A percentile compares a stretch with the other conserved stretches of the same genome.
Evolutionary conservation across 345 rosid species (phyloP).

Genomic region (Cardamine chenopodiifolia): DNA sequence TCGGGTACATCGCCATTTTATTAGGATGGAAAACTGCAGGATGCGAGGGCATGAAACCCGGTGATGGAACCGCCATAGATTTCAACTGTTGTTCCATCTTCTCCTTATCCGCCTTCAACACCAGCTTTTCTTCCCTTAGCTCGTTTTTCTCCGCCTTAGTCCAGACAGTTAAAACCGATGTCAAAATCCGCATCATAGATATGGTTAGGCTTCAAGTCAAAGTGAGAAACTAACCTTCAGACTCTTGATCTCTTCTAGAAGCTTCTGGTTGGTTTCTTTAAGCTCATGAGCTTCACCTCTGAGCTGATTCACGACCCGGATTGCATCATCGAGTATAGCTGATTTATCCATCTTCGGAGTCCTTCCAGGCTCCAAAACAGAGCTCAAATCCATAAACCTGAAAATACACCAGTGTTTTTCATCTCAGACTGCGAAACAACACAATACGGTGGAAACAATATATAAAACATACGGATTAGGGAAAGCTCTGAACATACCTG

Average conservation of each 20-base stretch:
- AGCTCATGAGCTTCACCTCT: slow-evolving; percentile 75
- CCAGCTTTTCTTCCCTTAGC: slow-evolving; percentile 81
- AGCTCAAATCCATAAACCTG: slow-evolving; percentile 84
- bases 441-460: neutral
- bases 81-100: slow-evolving; percentile 77
- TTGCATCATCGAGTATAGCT: slow-evolving; percentile 79
- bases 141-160: slow-evolving; percentile 91
- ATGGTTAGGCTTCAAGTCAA: neutral
- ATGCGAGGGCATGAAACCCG: slow-evolving; percentile 54
- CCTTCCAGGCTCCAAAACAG: slow-evolving; percentile 79
- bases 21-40: slow-evolving; percentile 64
- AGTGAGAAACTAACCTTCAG: slow-evolving; percentile 62
- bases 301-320: slow-evolving; percentile 72
- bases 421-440: slow-evolving; percentile 11
- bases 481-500: slow-evolving; percentile 46
- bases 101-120: slow-evolving; percentile 75
- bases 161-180: no score
- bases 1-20: slow-evolving; percentile 64
- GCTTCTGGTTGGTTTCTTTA: slow-evolving; percentile 73
- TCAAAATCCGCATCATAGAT: neutral
- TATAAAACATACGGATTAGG: neutral
- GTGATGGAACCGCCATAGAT: slow-evolving; percentile 54
- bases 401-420: slow-evolving; percentile 5
- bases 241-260: slow-evolving; percentile 72
- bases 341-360: slow-evolving; percentile 79